phyloP scores from a whole-genome alignment of 768 basidiomycete species.

The Inosperma sp. region DNA sequence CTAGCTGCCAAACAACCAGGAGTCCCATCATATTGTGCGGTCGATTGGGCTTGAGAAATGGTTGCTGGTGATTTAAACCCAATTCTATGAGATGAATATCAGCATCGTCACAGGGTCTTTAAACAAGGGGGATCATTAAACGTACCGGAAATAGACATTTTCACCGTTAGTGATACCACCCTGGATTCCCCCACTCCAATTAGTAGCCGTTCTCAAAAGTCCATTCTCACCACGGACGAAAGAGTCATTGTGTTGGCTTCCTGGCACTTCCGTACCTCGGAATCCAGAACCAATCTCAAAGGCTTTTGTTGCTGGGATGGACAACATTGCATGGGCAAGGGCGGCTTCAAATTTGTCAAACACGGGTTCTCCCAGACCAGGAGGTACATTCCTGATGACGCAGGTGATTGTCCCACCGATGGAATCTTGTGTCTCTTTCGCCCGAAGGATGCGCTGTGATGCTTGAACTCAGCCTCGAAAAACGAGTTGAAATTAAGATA shows the following conservation, averaged over 20 bases:
- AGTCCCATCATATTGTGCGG: slow-evolving; percentile 92
- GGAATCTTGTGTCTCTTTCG: slow-evolving; percentile 87
- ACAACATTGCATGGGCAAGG: slow-evolving; percentile 96
- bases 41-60: slow-evolving; percentile 86
- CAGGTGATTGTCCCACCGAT: slow-evolving; percentile 99
- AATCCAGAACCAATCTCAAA: slow-evolving; percentile 99
- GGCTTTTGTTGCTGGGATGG: slow-evolving; percentile 96
- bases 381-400: slow-evolving; percentile 85
- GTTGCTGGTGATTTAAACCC: slow-evolving; percentile 99
- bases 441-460: slow-evolving; percentile 81
- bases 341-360: slow-evolving; percentile 98
- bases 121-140: no score
- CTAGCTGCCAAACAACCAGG: slow-evolving; percentile 83
- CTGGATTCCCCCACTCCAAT: slow-evolving; percentile 97
- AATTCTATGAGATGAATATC: slow-evolving; percentile 46
- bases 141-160: slow-evolving; percentile 93
- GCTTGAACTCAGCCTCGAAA: slow-evolving; percentile 2
- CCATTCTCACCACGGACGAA: slow-evolving; percentile 68
- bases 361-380: slow-evolving; percentile 93
- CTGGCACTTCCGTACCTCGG: slow-evolving; percentile 88
- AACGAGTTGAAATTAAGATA: background rate
- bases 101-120: background rate
- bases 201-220: slow-evolving; percentile 76
- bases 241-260: slow-evolving; percentile 89
- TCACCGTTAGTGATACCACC: slow-evolving; percentile 98